A percentile compares a stretch with the other conserved stretches of the same genome.
phyloP scores from a whole-genome alignment of 331 rosid genomes.

The Cucumis variabilis region DNA sequence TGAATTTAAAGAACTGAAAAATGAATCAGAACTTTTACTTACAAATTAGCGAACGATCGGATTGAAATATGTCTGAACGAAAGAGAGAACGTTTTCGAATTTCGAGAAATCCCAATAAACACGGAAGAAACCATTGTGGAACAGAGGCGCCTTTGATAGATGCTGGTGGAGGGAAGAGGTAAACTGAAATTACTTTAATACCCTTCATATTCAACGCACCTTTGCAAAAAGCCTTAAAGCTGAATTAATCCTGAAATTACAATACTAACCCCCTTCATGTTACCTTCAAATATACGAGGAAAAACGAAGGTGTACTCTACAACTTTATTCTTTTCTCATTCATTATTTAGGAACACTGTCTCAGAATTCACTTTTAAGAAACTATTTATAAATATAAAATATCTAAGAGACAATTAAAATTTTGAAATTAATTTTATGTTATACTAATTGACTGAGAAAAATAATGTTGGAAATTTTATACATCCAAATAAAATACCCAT shows the following conservation, averaged over 20 bases:
- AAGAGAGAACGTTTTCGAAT: not conserved
- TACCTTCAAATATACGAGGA: not conserved
- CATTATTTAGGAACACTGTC: too few relatives aligned
- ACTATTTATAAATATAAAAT: too few relatives aligned
- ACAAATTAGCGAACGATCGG: constrained; percentile 17
- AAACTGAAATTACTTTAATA: not conserved
- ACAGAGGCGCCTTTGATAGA: not conserved
- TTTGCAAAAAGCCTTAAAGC: not conserved
- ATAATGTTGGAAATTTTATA: too few relatives aligned
- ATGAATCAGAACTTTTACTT: constrained; percentile 5
- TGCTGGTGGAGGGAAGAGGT: not conserved
- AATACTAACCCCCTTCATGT: not conserved
- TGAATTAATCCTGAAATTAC: not conserved
- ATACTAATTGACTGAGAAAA: too few relatives aligned
- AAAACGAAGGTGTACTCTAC: too few relatives aligned
- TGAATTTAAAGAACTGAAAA: not conserved
- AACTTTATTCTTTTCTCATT: too few relatives aligned
- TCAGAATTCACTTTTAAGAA: too few relatives aligned
- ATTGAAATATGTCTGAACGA: not conserved
- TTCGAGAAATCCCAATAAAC: not conserved
- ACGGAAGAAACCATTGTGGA: not conserved
- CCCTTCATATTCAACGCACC: not conserved
- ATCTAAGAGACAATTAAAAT: too few relatives aligned
- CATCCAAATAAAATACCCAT: too few relatives aligned
- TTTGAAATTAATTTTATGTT: too few relatives aligned